Evolutionary conservation across 2,329 filamentous ascomycete genomes (phyloP).

Genomic region (Penicillium verrucosum): DNA sequence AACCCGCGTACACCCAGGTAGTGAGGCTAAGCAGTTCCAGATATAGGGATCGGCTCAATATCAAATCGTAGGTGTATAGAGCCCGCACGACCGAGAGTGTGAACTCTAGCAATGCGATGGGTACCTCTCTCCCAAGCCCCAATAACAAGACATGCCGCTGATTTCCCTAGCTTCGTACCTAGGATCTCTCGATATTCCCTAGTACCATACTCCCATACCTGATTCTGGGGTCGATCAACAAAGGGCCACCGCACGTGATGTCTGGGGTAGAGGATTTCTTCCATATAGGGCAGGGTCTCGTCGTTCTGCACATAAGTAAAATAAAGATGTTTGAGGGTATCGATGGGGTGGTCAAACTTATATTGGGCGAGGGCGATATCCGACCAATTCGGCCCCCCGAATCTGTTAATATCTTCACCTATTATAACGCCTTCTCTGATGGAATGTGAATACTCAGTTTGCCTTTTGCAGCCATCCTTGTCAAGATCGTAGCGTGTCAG

Average conservation of each 20-base stretch:
- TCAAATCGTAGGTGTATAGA: neutral
- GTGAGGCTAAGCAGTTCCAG: neutral
- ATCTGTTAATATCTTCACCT: neutral
- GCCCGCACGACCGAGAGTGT: neutral
- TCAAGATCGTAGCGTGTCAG: neutral
- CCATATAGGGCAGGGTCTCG: neutral
- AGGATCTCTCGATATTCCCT: neutral
- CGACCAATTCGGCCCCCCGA: neutral
- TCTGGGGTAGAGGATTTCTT: neutral
- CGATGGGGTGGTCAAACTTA: neutral
- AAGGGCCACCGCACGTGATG: neutral
- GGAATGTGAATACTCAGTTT: neutral
- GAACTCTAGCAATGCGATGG: neutral
- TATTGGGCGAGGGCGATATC: conserved; percentile 1
- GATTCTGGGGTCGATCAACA: neutral
- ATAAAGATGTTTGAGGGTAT: conserved; percentile 1
- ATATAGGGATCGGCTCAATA: neutral
- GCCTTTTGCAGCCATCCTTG: neutral
- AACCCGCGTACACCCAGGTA: accelerated
- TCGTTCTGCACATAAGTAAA: neutral
- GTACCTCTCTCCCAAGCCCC: conserved; percentile 1
- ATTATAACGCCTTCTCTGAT: neutral
- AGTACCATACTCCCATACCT: neutral
- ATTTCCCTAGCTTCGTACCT: neutral
- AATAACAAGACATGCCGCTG: neutral